Evolutionary conservation across 73 alveolate genomes (phyloP), one percentile per base, ranked within the genome.

Genomic region (Tetrahymena borealis): DNA sequence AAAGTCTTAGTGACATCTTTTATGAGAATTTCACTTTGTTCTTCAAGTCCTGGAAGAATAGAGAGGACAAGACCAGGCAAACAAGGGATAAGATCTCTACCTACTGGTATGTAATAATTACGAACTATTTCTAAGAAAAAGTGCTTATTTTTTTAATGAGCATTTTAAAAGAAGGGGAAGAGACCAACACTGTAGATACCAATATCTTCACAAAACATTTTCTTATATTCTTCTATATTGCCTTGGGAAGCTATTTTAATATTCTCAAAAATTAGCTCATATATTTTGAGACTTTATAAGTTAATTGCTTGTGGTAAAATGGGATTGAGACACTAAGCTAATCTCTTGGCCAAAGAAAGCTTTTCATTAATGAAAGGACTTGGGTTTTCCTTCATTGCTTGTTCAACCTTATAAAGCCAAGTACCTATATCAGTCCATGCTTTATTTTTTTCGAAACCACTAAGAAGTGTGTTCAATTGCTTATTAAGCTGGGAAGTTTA

Each of bases 371-470:
- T 93, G 90, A 37, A 93, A 38, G 95, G 95, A 85, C 92, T 60
- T 39, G 95, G 95, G 43, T 93, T 90, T 32, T 93, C 38, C 91
- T 93, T 93, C 33, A 93, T 38, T n/a, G 91, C 77, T 10, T 92
- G 93, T 36, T 93, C 95, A 39, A 93, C 91, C 40, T 93, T 93
- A 85, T 79, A 38, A 16, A 93, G 91, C 78, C 90, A 78, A 3
- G 95, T 91, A 33, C 93, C 95, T 9, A 93, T 93, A 85, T 93
- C 95, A 79, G 95, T 90, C 95, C 95, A 93, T 77, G 90, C 90
- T 42, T 93, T 20, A 39, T 93, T 93, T 39, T 93, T 93, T 90
- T 93, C 95, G 78, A 93, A 93, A n/a, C 91, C 91, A 42, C 91
- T 85, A 24, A 93, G 79, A 40, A 60, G 85, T 60, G 85, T 60